Base-by-base conservation (phyloP, 805 yeast genomes). In the Kodamaea neixiangensis region DNA sequence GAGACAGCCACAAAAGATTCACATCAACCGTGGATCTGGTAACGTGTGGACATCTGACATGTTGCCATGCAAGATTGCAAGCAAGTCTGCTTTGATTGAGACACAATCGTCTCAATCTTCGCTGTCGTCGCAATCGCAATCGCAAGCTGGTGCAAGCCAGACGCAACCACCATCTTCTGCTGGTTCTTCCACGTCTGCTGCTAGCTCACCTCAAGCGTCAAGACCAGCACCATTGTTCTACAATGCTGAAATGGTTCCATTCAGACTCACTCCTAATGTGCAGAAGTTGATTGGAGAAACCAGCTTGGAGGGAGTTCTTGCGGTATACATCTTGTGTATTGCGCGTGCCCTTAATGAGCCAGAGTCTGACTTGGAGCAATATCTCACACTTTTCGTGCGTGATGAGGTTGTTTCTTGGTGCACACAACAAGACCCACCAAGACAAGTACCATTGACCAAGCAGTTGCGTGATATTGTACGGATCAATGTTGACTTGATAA, bases 371-470 rank as follows among this genome's bases (percentile, higher is more conserved):
- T 76, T 94, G 67, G 96, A 88, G 61, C 96, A 91, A 54, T 91
- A 87, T 68, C 72, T 94, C 70, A 89, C 96, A n/a, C 76, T 94
- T 58, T 93, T 94, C 71, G 96, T 96, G 17, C 83, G 98, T 51
- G 99, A 94, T 69, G 99, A 94, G 68, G 87, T 93, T 14, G 83
- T 92, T 47, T 85, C 97, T 0, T 93, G 97, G 98, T 92, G 86
- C 66, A 83, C 92, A 37, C 96, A 88, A 64, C 83, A 86, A 60
- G 97, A 91, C 62, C 76, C 77, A 10, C 77, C 77, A 13, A 72
- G 91, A 52, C 83, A 94, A 9, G 76, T 87, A 33, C 91, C 90
- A 1, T 93, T 86, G 58, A 96, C 89, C 57, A 85, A 86, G 45
- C 96, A 88, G 59, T 67, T 93, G 52, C 77, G 92, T 49, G 97